A percentile compares a stretch with the other conserved stretches of the same genome.
Conservation (phyloP, 75 land plant genomes). For the Azolla pinnata region DNA sequence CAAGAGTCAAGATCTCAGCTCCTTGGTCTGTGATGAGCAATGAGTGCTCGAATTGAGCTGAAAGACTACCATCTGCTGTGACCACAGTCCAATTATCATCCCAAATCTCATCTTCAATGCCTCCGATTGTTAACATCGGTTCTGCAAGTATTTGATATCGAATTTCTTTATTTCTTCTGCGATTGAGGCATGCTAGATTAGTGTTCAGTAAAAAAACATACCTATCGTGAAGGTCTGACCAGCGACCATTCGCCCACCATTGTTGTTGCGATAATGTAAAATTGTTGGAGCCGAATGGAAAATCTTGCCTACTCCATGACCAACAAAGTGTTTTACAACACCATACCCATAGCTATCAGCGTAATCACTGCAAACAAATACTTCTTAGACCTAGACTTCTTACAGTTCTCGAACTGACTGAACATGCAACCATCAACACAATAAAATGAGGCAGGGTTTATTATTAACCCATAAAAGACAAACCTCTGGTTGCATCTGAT, state of each 20-base stretch:
- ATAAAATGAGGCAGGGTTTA: no score
- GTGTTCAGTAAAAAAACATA: slow-evolving; percentile 21
- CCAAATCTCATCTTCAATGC: slow-evolving; percentile 62
- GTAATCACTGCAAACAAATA: slow-evolving; percentile 45
- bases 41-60: slow-evolving; percentile 94
- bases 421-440: no score
- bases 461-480: no score
- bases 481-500: no score
- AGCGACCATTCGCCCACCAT: slow-evolving; percentile 67
- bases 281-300: slow-evolving; percentile 86
- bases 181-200: neutral
- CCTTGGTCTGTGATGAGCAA: slow-evolving; percentile 68
- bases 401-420: no score
- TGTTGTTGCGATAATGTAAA: slow-evolving; percentile 76
- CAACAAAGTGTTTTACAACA: slow-evolving; percentile 77
- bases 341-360: slow-evolving; percentile 78
- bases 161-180: no score
- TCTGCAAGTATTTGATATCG: no score
- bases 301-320: slow-evolving; percentile 90
- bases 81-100: slow-evolving; percentile 85
- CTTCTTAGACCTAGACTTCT: no score
- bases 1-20: slow-evolving; percentile 64
- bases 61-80: slow-evolving; percentile 78
- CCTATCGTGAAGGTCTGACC: slow-evolving; percentile 97
- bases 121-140: slow-evolving; percentile 84